Evolutionary conservation across 345 rosid genomes (phyloP).

Genomic region (Citrus sp.): DNA sequence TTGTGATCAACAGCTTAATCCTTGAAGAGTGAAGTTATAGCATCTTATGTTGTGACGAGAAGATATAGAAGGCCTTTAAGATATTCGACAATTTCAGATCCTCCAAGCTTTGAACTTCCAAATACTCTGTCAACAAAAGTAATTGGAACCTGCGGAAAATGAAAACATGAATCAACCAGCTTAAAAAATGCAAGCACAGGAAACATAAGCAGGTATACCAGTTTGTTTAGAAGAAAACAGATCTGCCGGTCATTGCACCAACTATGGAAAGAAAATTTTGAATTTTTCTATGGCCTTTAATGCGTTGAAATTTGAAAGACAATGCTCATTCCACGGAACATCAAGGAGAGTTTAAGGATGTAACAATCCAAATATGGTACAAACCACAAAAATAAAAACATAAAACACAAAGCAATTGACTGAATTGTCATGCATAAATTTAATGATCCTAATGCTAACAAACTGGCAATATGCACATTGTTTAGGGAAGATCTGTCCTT

Average conservation of each 20-base stretch:
- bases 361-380: neutral
- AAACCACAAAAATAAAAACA: neutral
- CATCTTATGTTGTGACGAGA: slow-evolving; percentile 64
- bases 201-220: neutral
- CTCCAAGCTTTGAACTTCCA: slow-evolving; percentile 97
- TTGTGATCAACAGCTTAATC: neutral
- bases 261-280: too few species aligned
- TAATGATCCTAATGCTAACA: neutral
- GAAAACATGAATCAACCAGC: neutral
- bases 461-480: neutral
- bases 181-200: neutral
- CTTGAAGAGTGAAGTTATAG: neutral
- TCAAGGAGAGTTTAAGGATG: neutral
- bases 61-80: slow-evolving; percentile 86
- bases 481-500: neutral
- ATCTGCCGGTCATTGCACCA: neutral
- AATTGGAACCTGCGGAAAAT: slow-evolving; percentile 75
- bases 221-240: neutral
- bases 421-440: neutral
- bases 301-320: neutral
- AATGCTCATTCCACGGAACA: neutral
- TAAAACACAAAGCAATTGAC: neutral
- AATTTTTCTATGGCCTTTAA: too few species aligned
- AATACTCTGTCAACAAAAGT: slow-evolving; percentile 90
- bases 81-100: slow-evolving; percentile 95